Conservation (phyloP, 306 rosid species). For the Notholithocarpus densiflorus region DNA sequence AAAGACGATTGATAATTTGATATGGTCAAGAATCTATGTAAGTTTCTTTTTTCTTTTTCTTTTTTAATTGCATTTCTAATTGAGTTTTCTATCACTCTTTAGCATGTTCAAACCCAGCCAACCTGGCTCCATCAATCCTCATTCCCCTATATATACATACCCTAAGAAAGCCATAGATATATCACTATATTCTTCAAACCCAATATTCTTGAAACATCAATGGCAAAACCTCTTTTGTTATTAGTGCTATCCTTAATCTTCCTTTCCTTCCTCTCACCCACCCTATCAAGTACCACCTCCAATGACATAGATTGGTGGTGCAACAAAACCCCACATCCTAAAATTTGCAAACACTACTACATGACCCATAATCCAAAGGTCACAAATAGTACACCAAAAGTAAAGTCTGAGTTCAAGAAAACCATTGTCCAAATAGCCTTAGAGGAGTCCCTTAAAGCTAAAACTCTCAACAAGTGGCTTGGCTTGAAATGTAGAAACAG, state of each 20-base stretch:
- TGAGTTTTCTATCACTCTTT: not conserved
- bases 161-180: not conserved
- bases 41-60: not conserved
- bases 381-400: constrained; percentile 5
- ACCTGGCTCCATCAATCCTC: not conserved
- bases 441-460: constrained; percentile 33
- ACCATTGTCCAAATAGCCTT: constrained; percentile 25
- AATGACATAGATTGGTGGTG: constrained; percentile 44
- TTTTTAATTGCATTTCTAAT: not conserved
- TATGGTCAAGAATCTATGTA: not conserved
- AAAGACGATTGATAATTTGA: no score
- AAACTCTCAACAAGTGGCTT: constrained; percentile 31
- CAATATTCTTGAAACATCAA: constrained; percentile 5
- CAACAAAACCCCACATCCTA: constrained; percentile 50
- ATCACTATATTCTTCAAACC: not conserved
- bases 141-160: constrained; percentile 1
- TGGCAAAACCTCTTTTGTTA: constrained; percentile 23
- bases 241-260: constrained; percentile 19
- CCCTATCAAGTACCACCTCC: constrained; percentile 10
- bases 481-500: constrained; percentile 34
- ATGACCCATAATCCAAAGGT: not conserved
- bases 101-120: constrained; percentile 16
- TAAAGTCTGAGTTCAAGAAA: constrained; percentile 39
- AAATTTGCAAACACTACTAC: constrained; percentile 38
- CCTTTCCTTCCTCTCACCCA: constrained; percentile 15